These are phyloP conservation scores for Didymella keratinophila DNA, from an alignment of 2,329 filamentous ascomycete genomes.

Conservation along the genomic window DNA sequence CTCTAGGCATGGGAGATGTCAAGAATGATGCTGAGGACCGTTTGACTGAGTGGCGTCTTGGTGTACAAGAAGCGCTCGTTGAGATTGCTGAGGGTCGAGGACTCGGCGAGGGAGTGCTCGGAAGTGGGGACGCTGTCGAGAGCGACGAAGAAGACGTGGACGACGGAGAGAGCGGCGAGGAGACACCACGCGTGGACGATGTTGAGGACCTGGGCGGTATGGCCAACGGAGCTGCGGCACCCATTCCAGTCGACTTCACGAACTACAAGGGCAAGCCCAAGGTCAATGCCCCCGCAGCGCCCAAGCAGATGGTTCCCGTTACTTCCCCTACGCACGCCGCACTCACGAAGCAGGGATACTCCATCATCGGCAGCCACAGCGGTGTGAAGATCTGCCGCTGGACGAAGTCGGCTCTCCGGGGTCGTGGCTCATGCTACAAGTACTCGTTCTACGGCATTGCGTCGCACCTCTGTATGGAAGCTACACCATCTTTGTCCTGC, in stretches of 20 bases:
- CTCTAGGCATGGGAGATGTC: conserved; percentile 85
- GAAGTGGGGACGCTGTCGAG: conserved; percentile 83
- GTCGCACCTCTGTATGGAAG: conserved; percentile 98
- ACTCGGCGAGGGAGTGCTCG: conserved; percentile 72
- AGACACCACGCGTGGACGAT: conserved; percentile 67
- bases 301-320: conserved; percentile 93
- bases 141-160: conserved; percentile 77
- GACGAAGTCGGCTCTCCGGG: conserved; percentile 95
- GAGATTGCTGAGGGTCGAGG: conserved; percentile 63
- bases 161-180: conserved; percentile 56
- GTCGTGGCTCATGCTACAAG: conserved; percentile 96
- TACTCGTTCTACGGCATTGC: conserved; percentile 97
- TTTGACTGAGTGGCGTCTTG: conserved; percentile 78
- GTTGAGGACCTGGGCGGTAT: conserved; percentile 82
- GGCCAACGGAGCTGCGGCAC: conserved; percentile 55
- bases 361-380: conserved; percentile 92
- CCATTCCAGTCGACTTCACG: conserved; percentile 87
- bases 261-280: conserved; percentile 66
- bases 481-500: conserved; percentile 92
- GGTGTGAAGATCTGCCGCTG: conserved; percentile 98
- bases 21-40: conserved; percentile 74
- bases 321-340: conserved; percentile 87
- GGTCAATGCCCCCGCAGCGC: conserved; percentile 55
- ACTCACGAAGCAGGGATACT: conserved; percentile 95
- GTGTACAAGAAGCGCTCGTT: conserved; percentile 74